A percentile compares a stretch with the other conserved stretches of the same genome.
Conservation (phyloP, 768 basidiomycete species). For the Amanita pseudoporphyria region DNA sequence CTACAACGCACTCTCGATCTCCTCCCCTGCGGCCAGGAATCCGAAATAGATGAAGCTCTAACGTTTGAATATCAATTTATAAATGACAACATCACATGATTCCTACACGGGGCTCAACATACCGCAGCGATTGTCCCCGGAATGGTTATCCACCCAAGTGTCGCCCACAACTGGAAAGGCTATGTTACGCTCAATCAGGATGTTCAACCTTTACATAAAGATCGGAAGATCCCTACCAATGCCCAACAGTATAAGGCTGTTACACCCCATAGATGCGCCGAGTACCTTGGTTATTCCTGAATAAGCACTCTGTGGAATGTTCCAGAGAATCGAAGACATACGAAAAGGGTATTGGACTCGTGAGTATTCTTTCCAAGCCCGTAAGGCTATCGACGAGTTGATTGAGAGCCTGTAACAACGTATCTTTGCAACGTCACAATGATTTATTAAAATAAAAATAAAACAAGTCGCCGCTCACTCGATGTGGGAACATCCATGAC, state of each 20-base stretch:
- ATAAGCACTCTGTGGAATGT: background rate
- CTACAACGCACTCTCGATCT: slow-evolving; percentile 56
- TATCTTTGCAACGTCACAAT: slow-evolving; percentile 22
- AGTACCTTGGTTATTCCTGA: slow-evolving; percentile 33
- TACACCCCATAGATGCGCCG: slow-evolving; percentile 59
- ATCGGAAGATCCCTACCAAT: slow-evolving; percentile 27
- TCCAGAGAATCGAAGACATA: slow-evolving; percentile 15
- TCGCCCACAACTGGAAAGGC: slow-evolving; percentile 56
- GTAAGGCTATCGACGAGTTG: slow-evolving; percentile 57
- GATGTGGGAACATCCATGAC: slow-evolving; percentile 48
- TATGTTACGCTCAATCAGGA: slow-evolving; percentile 16
- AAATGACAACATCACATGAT: slow-evolving; percentile 3
- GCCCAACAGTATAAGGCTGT: slow-evolving; percentile 50
- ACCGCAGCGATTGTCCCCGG: slow-evolving; percentile 49
- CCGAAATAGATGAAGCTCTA: slow-evolving; percentile 67
- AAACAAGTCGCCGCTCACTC: slow-evolving; percentile 28
- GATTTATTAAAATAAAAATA: background rate
- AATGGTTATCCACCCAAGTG: slow-evolving; percentile 54
- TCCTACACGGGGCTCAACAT: slow-evolving; percentile 12
- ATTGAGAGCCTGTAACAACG: slow-evolving; percentile 37
- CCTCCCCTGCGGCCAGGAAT: slow-evolving; percentile 64
- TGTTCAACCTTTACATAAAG: background rate
- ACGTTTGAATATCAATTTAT: slow-evolving; percentile 1
- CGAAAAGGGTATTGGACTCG: slow-evolving; percentile 73
- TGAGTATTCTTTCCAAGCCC: slow-evolving; percentile 63